phyloP scores from a whole-genome alignment of 306 rosid genomes.

The Trifolium subterraneum region DNA sequence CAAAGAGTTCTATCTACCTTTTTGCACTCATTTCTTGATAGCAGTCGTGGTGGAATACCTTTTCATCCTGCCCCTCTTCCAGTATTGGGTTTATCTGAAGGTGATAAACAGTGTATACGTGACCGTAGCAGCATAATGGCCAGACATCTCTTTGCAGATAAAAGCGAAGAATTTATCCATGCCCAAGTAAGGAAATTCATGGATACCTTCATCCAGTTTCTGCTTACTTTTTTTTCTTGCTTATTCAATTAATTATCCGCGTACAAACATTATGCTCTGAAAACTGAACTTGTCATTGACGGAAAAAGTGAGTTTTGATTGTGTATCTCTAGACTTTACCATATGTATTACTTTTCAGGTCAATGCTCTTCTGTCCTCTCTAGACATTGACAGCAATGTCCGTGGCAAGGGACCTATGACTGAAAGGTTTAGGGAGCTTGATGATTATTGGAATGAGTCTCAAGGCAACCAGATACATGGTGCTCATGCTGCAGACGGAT shows the following conservation, averaged over 20 bases:
- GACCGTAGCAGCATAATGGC: constrained; percentile 99
- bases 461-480: constrained; percentile 70
- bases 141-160: constrained; percentile 95
- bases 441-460: constrained; percentile 94
- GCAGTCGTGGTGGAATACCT: constrained; percentile 88
- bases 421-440: constrained; percentile 78
- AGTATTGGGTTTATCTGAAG: constrained; percentile 82
- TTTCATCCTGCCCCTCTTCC: constrained; percentile 90
- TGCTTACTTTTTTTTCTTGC: neutral
- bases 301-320: constrained; percentile 8
- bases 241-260: constrained; percentile 9
- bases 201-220: constrained; percentile 16
- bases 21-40: constrained; percentile 91
- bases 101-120: constrained; percentile 93
- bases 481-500: constrained; percentile 68
- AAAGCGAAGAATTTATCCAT: constrained; percentile 85
- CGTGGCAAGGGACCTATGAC: constrained; percentile 64
- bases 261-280: constrained; percentile 18
- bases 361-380: constrained; percentile 83
- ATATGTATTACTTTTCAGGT: constrained; percentile 60
- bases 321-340: constrained; percentile 41
- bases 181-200: constrained; percentile 71
- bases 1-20: constrained; percentile 89
- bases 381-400: constrained; percentile 75
- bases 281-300: constrained; percentile 22